Conservation (phyloP, 805 yeast genomes). For the Priceomyces fermenticarens region DNA sequence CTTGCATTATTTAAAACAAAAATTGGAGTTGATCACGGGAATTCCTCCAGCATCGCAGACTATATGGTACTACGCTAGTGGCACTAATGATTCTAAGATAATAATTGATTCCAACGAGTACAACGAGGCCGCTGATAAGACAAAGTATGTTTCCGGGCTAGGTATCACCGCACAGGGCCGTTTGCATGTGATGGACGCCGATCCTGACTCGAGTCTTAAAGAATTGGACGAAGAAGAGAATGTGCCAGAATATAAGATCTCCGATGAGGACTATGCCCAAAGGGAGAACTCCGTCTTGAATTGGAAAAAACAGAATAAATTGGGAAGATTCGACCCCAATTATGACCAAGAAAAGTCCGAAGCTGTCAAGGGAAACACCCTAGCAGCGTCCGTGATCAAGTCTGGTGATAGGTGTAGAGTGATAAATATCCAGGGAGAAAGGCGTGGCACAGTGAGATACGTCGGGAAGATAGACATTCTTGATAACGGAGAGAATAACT, state of each 20-base stretch:
- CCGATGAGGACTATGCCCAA: constrained; percentile 60
- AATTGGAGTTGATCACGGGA: constrained; percentile 72
- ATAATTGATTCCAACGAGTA: constrained; percentile 15
- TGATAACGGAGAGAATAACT: constrained; percentile 45
- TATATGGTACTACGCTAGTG: constrained; percentile 42
- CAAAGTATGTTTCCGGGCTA: constrained; percentile 17
- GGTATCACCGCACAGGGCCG: constrained; percentile 41
- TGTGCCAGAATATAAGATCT: constrained; percentile 43
- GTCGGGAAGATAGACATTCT: constrained; percentile 68
- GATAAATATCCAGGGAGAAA: constrained; percentile 44
- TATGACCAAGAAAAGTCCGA: constrained; percentile 28
- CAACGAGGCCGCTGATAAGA: constrained; percentile 13
- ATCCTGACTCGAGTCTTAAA: constrained; percentile 50
- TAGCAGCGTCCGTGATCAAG: constrained; percentile 22
- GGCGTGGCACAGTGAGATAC: constrained; percentile 70
- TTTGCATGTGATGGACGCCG: constrained; percentile 56
- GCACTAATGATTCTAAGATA: constrained; percentile 33
- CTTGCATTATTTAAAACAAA: constrained; percentile 46
- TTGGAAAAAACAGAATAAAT: constrained; percentile 69
- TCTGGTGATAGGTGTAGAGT: constrained; percentile 55
- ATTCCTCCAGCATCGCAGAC: constrained; percentile 58
- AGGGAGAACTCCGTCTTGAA: constrained; percentile 61
- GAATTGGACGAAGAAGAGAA: constrained; percentile 30
- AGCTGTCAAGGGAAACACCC: constrained; percentile 27
- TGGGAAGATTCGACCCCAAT: constrained; percentile 72